phyloP scores from a whole-genome alignment of 805 yeast genomes.

The Tanozyma kutaoensis region DNA sequence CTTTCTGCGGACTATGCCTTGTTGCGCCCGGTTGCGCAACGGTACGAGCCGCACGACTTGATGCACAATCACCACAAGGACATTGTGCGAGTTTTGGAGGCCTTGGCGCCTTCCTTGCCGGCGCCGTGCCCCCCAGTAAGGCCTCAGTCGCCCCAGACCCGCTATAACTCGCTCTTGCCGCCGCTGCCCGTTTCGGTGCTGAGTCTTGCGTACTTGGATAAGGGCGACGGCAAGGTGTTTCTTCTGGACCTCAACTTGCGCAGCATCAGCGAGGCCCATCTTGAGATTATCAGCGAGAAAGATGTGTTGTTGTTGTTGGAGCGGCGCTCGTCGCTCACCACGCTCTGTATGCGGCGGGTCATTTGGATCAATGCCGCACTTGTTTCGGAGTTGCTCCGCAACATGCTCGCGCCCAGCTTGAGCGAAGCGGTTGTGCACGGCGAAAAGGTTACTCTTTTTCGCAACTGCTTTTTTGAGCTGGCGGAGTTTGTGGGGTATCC shows the following conservation, averaged over 20 bases:
- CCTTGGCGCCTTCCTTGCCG: not conserved
- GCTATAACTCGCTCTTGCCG: constrained; percentile 23
- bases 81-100: constrained; percentile 11
- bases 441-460: constrained; percentile 1
- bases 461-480: constrained; percentile 1
- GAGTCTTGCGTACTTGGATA: constrained; percentile 15
- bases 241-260: constrained; percentile 4
- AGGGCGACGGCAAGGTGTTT: constrained; percentile 11
- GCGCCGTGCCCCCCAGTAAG: not conserved
- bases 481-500: not conserved
- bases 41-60: constrained; percentile 24
- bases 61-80: constrained; percentile 24
- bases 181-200: constrained; percentile 14
- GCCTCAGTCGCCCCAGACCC: not conserved
- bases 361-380: constrained; percentile 33
- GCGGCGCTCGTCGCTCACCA: constrained; percentile 9
- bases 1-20: constrained; percentile 57
- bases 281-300: constrained; percentile 16
- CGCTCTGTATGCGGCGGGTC: constrained; percentile 27
- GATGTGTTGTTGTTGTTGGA: constrained; percentile 12
- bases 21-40: constrained; percentile 17
- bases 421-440: constrained; percentile 1
- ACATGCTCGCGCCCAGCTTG: constrained; percentile 1
- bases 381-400: constrained; percentile 17
- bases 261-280: constrained; percentile 14